These are phyloP conservation scores for Phlebiopsis flavidoalba DNA, from an alignment of 768 basidiomycete species.

Conservation along the genomic window DNA sequence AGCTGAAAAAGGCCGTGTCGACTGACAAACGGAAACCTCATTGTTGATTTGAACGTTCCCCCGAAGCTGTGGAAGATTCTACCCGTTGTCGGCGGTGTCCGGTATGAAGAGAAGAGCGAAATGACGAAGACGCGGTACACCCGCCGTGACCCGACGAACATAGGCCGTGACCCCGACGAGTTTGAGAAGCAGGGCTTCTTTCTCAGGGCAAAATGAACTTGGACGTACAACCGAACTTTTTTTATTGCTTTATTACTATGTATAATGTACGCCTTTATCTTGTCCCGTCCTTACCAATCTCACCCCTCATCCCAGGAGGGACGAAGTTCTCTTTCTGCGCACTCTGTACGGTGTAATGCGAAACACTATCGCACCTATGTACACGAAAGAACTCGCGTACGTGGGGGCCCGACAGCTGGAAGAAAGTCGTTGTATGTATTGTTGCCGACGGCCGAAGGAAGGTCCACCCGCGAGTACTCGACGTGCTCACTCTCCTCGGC, in stretches of 20 bases:
- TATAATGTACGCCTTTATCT: constrained; percentile 70
- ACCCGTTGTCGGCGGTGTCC: constrained; percentile 35
- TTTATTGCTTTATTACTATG: constrained; percentile 96
- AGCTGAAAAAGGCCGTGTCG: constrained; percentile 67
- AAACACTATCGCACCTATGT: constrained; percentile 75
- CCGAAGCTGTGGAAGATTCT: constrained; percentile 65
- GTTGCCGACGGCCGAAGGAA: constrained; percentile 86
- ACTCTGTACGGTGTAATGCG: constrained; percentile 95
- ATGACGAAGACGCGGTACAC: constrained; percentile 75
- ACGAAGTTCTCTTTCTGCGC: constrained; percentile 86
- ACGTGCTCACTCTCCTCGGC: constrained; percentile 87
- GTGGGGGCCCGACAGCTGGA: constrained; percentile 96
- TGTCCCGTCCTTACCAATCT: not conserved
- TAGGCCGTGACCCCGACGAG: constrained; percentile 92
- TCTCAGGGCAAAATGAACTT: constrained; percentile 75
- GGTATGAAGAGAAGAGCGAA: constrained; percentile 42
- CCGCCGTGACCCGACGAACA: constrained; percentile 43
- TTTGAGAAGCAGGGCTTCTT: constrained; percentile 82
- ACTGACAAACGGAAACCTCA: constrained; percentile 84
- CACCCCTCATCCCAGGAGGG: constrained; percentile 48
- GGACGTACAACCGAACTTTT: constrained; percentile 81
- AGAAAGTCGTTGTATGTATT: constrained; percentile 94
- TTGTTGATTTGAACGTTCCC: constrained; percentile 80
- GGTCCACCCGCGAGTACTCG: constrained; percentile 78
- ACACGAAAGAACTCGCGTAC: constrained; percentile 87